Conservation (phyloP, 2,329 filamentous ascomycete species). For the Lasiodiplodia hormozganensis region DNA sequence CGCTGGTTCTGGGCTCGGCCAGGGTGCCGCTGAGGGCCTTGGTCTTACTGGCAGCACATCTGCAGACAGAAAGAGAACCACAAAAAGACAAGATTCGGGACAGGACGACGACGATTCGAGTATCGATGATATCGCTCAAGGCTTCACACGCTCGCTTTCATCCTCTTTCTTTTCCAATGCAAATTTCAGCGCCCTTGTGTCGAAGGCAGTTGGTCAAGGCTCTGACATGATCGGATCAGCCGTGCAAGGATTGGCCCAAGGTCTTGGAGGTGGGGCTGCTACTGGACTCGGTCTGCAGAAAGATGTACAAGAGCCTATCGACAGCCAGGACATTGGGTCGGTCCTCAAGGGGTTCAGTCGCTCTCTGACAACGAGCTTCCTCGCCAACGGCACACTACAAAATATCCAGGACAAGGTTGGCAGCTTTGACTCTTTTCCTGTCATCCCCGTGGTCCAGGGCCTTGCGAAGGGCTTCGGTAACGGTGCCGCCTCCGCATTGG, state of each 20-base stretch:
- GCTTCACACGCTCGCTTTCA: conserved; percentile 16
- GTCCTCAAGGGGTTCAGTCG: conserved; percentile 17
- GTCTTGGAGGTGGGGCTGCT: conserved; percentile 9
- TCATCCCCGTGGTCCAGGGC: conserved; percentile 7
- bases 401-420: conserved; percentile 6
- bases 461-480: conserved; percentile 16
- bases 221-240: conserved; percentile 3
- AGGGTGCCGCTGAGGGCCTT: conserved; percentile 14
- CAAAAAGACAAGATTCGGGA: background rate
- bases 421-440: background rate
- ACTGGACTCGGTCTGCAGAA: conserved; percentile 18
- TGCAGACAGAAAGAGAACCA: background rate
- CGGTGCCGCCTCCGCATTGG: conserved; percentile 11
- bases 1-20: conserved; percentile 16
- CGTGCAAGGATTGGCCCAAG: background rate
- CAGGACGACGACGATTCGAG: background rate
- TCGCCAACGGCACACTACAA: conserved; percentile 13
- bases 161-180: conserved; percentile 19
- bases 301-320: conserved; percentile 2
- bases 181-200: conserved; percentile 4
- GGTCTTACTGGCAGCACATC: background rate
- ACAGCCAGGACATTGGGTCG: conserved; percentile 3
- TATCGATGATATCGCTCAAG: background rate
- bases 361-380: conserved; percentile 17
- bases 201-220: background rate